Conservation (phyloP, 148 eudicot genomes). For the Persicaria tinctoria region DNA sequence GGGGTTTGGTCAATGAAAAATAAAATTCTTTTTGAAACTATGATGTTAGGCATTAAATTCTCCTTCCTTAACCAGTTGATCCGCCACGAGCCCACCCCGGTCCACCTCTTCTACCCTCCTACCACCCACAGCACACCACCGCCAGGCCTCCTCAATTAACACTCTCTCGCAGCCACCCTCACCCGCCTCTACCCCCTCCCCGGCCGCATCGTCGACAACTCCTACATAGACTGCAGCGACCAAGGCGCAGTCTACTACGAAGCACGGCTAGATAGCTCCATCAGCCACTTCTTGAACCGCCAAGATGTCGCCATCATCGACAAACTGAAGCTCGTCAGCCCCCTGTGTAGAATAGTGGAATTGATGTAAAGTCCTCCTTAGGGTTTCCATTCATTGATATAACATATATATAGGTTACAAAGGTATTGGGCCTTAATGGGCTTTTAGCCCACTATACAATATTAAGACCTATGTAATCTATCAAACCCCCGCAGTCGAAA, state of each 20-base stretch:
- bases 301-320: constrained; percentile 9
- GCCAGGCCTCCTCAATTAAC: constrained; percentile 15
- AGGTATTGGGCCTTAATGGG: too few relatives aligned
- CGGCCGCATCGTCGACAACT: constrained; percentile 7
- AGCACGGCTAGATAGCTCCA: constrained; percentile 22
- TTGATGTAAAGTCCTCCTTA: too few relatives aligned
- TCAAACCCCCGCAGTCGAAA: too few relatives aligned
- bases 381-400: too few relatives aligned
- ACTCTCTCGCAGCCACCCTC: constrained; percentile 11
- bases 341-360: too few relatives aligned
- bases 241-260: constrained; percentile 16
- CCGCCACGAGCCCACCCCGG: constrained; percentile 21
- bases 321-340: constrained; percentile 21
- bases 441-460: too few relatives aligned
- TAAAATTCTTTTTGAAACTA: too few relatives aligned
- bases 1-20: too few relatives aligned
- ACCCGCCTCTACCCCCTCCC: constrained; percentile 19
- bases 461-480: too few relatives aligned
- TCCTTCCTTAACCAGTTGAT: constrained; percentile 35
- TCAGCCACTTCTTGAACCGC: constrained; percentile 19
- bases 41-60: constrained; percentile 6
- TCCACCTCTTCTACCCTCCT: constrained; percentile 28
- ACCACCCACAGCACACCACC: neutral
- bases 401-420: too few relatives aligned
- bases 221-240: constrained; percentile 19